Conservation (phyloP, 2,329 filamentous ascomycete genomes). For the Trichoderma sp. region DNA sequence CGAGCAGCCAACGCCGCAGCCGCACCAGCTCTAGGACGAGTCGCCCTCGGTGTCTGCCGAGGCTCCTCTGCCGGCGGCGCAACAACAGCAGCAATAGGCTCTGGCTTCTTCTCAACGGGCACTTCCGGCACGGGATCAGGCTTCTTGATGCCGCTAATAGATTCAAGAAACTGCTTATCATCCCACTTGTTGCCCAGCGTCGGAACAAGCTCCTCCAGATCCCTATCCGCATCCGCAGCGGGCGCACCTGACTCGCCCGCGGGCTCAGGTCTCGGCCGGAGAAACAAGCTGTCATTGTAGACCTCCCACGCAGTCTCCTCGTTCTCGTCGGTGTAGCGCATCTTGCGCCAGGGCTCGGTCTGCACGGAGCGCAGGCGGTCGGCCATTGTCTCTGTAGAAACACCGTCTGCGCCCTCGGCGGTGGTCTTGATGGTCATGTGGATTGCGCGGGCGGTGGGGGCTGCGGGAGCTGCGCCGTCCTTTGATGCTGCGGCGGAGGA, state of each 20-base stretch:
- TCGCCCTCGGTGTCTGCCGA: slow-evolving; percentile 30
- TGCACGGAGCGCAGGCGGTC: slow-evolving; percentile 76
- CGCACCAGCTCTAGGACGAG: slow-evolving; percentile 31
- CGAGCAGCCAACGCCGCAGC: slow-evolving; percentile 27
- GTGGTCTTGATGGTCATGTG: slow-evolving; percentile 84
- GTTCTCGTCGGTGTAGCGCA: slow-evolving; percentile 82
- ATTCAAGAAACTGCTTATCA: slow-evolving; percentile 47
- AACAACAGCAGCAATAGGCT: slow-evolving; percentile 23
- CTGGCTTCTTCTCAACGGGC: slow-evolving; percentile 30
- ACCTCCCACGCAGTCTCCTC: slow-evolving; percentile 72
- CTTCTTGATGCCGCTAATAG: slow-evolving; percentile 47
- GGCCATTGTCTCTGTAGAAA: slow-evolving; percentile 70
- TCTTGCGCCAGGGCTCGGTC: slow-evolving; percentile 76
- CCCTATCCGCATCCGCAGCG: slow-evolving; percentile 26
- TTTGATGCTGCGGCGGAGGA: slow-evolving; percentile 43
- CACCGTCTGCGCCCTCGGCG: slow-evolving; percentile 65
- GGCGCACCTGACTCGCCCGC: slow-evolving; percentile 21
- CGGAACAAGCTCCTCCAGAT: slow-evolving; percentile 42
- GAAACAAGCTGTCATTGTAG: slow-evolving; percentile 70
- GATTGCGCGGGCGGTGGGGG: slow-evolving; percentile 68
- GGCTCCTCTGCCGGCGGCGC: slow-evolving; percentile 25
- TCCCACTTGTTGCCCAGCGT: slow-evolving; percentile 45
- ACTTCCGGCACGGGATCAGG: slow-evolving; percentile 30
- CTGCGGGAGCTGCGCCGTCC: slow-evolving; percentile 34
- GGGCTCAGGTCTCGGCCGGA: slow-evolving; percentile 28